phyloP scores from a whole-genome alignment of 768 basidiomycete genomes.

The Boletus subparvulus region DNA sequence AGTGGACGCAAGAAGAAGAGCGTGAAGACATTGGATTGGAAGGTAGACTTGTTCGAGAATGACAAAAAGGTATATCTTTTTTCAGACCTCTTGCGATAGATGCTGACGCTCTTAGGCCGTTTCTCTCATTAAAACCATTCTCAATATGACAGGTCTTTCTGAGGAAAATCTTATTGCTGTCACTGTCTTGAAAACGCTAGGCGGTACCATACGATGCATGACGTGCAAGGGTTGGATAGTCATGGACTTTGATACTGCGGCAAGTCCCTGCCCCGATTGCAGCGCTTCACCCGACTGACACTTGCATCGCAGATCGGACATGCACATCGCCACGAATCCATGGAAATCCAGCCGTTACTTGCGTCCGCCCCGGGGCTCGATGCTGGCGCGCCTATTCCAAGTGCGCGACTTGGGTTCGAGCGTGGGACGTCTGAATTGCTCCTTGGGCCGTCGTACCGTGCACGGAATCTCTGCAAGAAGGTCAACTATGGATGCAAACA shows the following conservation, averaged over 20 bases:
- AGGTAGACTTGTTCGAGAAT: conserved; percentile 49
- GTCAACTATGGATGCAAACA: conserved; percentile 54
- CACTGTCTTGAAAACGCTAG: conserved; percentile 23
- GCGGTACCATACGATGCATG: conserved; percentile 42
- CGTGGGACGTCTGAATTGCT: conserved; percentile 23
- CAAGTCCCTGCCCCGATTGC: conserved; percentile 26
- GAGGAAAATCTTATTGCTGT: conserved; percentile 31
- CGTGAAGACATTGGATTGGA: conserved; percentile 41
- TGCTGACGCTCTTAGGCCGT: conserved; percentile 42
- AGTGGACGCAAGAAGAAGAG: conserved; percentile 4
- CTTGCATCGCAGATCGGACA: conserved; percentile 52
- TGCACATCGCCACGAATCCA: conserved; percentile 59
- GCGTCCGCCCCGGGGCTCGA: fast-evolving
- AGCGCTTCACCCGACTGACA: neutral
- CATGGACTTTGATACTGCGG: conserved; percentile 49
- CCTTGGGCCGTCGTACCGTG: conserved; percentile 18
- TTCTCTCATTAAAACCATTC: conserved; percentile 39
- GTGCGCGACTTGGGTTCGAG: conserved; percentile 14
- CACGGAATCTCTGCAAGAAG: conserved; percentile 32
- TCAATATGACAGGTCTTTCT: conserved; percentile 32
- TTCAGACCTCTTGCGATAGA: neutral
- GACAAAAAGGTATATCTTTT: conserved; percentile 50
- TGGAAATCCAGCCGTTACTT: conserved; percentile 40
- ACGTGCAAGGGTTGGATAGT: conserved; percentile 50
- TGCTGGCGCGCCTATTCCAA: neutral